phyloP scores from a whole-genome alignment of 2,329 filamentous ascomycete species.

The Aspergillus ustus region DNA sequence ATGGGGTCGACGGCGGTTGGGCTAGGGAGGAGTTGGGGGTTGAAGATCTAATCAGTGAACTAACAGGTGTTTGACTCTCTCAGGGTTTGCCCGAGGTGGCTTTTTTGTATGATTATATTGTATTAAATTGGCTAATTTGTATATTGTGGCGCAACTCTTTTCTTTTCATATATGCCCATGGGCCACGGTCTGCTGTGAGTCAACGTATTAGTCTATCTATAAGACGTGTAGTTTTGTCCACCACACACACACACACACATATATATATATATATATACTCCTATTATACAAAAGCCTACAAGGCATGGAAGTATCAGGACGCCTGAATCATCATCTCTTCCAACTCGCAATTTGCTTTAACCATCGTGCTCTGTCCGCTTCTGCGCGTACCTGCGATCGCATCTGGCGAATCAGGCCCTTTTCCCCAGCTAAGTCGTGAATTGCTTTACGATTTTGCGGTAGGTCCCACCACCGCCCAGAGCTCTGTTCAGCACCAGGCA shows the following conservation, averaged over 20 bases:
- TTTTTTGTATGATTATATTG: background rate
- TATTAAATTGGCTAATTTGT: background rate
- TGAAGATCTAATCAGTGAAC: constrained; percentile 65
- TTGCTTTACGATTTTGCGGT: constrained; percentile 35
- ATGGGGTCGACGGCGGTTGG: constrained; percentile 78
- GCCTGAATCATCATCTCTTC: too few species aligned
- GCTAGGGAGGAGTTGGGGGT: constrained; percentile 82
- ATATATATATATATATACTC: background rate
- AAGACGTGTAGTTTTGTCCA: background rate
- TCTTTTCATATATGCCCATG: background rate
- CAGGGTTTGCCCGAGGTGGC: background rate
- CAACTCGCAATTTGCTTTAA: background rate
- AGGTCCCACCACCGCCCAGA: constrained; percentile 38
- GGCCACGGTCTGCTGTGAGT: background rate
- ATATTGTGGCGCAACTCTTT: background rate
- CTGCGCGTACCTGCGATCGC: constrained; percentile 15
- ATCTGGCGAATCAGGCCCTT: constrained; percentile 35
- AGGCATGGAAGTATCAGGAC: background rate
- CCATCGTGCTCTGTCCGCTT: background rate
- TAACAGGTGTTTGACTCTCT: too few species aligned
- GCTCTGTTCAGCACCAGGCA: constrained; percentile 10
- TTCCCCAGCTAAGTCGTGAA: constrained; percentile 30
- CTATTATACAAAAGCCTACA: background rate
- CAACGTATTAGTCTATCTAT: background rate
- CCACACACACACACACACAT: background rate